Base-by-base conservation (phyloP, 2,329 filamentous ascomycete genomes). In the Calonectria pauciramosa region DNA sequence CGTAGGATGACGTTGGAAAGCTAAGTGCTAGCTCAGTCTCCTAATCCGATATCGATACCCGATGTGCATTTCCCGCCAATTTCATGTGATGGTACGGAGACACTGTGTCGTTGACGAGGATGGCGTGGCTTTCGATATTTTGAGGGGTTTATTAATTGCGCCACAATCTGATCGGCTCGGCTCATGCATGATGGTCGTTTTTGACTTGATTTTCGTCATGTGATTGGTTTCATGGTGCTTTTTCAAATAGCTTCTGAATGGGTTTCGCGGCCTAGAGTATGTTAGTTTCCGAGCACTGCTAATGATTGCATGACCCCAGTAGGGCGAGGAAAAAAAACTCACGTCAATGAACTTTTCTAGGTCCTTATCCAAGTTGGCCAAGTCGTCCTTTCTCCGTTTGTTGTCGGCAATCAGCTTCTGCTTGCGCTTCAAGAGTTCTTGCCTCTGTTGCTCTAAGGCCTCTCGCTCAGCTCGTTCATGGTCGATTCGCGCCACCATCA, bases 281-380 rank as follows among this genome's bases (percentile, higher is more conserved):
- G 68, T 78, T 79, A 83, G 79, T 56, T 72, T 47, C 44, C 36
- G 36, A 44, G 38, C 14, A 16, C 18, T 26, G 52, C 20, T 47
- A 10, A 41, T 56, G 6, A 60, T 36, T 26, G 26, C 14, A 5
- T 32, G 20, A 13, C 28, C 32, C 16, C 10, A 28, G 2, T 11
- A 51, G 23, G 23, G 8, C 14, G 32, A 20, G 4, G n/a, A 11
- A 26, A 36, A 28, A 87, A 36, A 28, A 87, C 93, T 82, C 82
- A 95, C 94, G 85, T 97, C 95, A 81, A 98, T 96, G 82, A 98
- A 98, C 82, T 95, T 96, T 86, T 99, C 97, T 72, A 99, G 88
- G 84, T 98, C 95, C 82, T 94, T 94, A 81, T 99, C 97, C 75
- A 99, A 87, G 81, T 94, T 98, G 26, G 94, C 96, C 64, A 99